A percentile compares a stretch with the other conserved stretches of the same genome.
Evolutionary conservation across 768 basidiomycete species (phyloP).

Genomic region (Suillus subaureus): DNA sequence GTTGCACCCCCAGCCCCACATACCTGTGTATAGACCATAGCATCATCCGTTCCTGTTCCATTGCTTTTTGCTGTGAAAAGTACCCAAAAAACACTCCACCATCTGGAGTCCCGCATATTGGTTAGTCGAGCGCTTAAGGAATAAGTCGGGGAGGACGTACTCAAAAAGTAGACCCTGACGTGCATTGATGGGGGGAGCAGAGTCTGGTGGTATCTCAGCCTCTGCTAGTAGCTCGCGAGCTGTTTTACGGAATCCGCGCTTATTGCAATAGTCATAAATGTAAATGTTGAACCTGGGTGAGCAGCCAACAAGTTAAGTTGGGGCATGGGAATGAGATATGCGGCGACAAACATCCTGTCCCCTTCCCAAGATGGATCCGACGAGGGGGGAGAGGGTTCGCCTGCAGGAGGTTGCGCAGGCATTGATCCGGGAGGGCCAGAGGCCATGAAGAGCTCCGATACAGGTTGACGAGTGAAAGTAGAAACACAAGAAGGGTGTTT

Average conservation of each 20-base stretch:
- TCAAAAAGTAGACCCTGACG: conserved; percentile 84
- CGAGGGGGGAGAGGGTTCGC: conserved; percentile 20
- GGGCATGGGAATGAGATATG: conserved; percentile 11
- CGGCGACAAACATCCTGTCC: conserved; percentile 70
- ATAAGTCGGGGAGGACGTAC: conserved; percentile 40
- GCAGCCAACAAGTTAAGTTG: conserved; percentile 14
- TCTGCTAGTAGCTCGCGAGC: conserved; percentile 67
- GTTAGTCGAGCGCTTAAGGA: conserved; percentile 2
- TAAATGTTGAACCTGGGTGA: conserved; percentile 82
- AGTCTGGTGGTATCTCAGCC: conserved; percentile 63
- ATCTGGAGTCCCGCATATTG: conserved; percentile 44
- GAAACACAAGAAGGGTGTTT: conserved; percentile 3
- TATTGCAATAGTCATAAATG: conserved; percentile 83
- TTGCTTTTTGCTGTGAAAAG: conserved; percentile 81
- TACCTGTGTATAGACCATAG: conserved; percentile 71
- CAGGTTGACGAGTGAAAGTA: neutral
- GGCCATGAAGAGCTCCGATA: conserved; percentile 15
- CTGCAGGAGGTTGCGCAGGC: conserved; percentile 13
- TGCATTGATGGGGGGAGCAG: conserved; percentile 79
- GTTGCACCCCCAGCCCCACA: conserved; percentile 25
- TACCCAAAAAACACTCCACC: conserved; percentile 92
- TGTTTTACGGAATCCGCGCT: conserved; percentile 77
- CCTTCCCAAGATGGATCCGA: conserved; percentile 72
- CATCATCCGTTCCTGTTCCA: conserved; percentile 67
- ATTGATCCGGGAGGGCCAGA: conserved; percentile 29